phyloP scores from a whole-genome alignment of 192 early-diverging fungal species.

The Podila minutissima region DNA sequence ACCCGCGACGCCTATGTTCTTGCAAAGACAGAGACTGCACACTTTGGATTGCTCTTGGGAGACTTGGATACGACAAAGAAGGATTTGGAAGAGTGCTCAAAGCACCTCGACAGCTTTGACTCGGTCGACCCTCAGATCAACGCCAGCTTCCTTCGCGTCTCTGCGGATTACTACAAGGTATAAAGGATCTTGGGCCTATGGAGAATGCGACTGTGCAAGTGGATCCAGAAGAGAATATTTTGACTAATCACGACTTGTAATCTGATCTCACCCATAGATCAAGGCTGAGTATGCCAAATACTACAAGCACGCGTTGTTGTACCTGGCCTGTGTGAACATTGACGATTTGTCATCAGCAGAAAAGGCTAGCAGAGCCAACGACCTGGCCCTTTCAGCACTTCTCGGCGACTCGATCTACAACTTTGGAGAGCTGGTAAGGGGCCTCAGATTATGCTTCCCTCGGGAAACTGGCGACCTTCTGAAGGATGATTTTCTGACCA shows the following conservation, averaged over 20 bases:
- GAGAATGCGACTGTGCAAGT: background rate
- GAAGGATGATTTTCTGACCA: background rate
- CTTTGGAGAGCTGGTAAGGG: slow-evolving; percentile 94
- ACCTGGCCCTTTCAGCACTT: slow-evolving; percentile 89
- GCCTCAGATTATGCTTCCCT: too few species aligned
- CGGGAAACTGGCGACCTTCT: too few species aligned
- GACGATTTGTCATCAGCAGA: slow-evolving; percentile 82
- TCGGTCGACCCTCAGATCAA: slow-evolving; percentile 89
- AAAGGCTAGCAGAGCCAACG: slow-evolving; percentile 89
- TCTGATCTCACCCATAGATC: slow-evolving; percentile 59
- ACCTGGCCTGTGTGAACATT: slow-evolving; percentile 90
- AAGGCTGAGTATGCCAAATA: slow-evolving; percentile 92
- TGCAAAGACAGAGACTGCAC: slow-evolving; percentile 87
- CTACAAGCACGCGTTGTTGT: slow-evolving; percentile 95
- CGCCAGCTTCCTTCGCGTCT: slow-evolving; percentile 94
- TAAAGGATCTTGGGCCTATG: background rate
- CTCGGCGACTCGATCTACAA: slow-evolving; percentile 98
- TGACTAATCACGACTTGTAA: background rate
- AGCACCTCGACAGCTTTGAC: slow-evolving; percentile 78
- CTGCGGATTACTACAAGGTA: slow-evolving; percentile 97
- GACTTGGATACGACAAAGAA: slow-evolving; percentile 87
- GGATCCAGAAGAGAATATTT: background rate
- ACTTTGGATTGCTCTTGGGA: slow-evolving; percentile 80
- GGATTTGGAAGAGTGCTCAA: slow-evolving; percentile 87
- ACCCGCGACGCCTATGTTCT: slow-evolving; percentile 86